These are phyloP conservation scores for Dentiscutata heterogama DNA, from an alignment of 371 early-diverging fungal species.

Conservation along the genomic window DNA sequence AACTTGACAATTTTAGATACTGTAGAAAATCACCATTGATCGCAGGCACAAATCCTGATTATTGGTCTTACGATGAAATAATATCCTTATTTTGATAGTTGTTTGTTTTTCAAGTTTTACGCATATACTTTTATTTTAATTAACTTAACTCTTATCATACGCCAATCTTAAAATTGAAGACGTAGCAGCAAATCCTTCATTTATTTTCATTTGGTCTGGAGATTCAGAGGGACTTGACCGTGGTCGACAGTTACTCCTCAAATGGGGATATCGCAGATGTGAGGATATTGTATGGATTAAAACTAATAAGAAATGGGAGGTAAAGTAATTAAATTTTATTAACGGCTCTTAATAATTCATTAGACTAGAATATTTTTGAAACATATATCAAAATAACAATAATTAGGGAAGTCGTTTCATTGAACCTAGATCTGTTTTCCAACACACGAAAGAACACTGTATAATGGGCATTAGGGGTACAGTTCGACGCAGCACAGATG, in stretches of 20 bases:
- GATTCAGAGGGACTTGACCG: constrained; percentile 58
- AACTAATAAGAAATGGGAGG: constrained; percentile 58
- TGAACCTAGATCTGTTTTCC: constrained; percentile 52
- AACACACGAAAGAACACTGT: constrained; percentile 66
- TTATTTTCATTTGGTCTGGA: constrained; percentile 65
- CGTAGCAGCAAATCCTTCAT: constrained; percentile 60
- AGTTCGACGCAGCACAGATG: constrained; percentile 62
- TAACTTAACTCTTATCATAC: constrained; percentile 26
- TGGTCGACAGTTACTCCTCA: constrained; percentile 59
- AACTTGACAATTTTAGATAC: constrained; percentile 38
- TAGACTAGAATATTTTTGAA: neutral
- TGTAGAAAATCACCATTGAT: constrained; percentile 47
- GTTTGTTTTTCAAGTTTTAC: neutral
- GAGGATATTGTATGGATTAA: constrained; percentile 69
- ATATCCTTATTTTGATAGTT: constrained; percentile 38
- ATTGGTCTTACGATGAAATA: constrained; percentile 61
- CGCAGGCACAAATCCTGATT: constrained; percentile 44
- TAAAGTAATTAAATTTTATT: constrained; percentile 41
- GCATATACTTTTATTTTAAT: neutral
- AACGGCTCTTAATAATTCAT: neutral
- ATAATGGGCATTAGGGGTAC: constrained; percentile 68
- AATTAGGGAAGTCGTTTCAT: constrained; percentile 51
- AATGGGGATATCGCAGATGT: constrained; percentile 66
- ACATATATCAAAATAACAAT: neutral
- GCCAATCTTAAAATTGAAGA: constrained; percentile 59